These are phyloP conservation scores for Russula earlei DNA, from an alignment of 768 basidiomycete species.

Conservation along the genomic window DNA sequence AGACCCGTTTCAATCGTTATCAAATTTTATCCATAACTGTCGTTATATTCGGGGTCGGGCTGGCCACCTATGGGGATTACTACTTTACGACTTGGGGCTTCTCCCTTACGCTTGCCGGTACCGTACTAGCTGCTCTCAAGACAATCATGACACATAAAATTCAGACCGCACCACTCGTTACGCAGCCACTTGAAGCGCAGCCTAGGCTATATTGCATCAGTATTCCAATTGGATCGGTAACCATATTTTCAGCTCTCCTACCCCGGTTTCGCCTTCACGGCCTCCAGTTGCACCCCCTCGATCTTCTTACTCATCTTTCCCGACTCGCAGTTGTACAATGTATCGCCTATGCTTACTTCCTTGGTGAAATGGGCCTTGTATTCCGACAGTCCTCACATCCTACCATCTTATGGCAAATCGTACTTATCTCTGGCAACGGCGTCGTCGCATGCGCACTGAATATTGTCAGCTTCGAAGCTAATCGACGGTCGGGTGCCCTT, in stretches of 20 bases:
- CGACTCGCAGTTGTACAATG: conserved; percentile 90
- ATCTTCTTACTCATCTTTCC: conserved; percentile 82
- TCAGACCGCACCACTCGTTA: conserved; percentile 33
- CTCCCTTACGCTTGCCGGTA: conserved; percentile 80
- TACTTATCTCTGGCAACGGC: conserved; percentile 67
- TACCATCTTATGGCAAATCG: not conserved
- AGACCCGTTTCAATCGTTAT: conserved; percentile 43
- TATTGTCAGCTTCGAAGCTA: conserved; percentile 92
- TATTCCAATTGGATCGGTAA: conserved; percentile 8
- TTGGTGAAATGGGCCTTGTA: conserved; percentile 71
- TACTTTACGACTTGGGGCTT: conserved; percentile 83
- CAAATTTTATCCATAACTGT: conserved; percentile 73
- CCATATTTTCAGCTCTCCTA: conserved; percentile 17
- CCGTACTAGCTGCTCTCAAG: conserved; percentile 86
- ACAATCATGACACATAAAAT: conserved; percentile 85
- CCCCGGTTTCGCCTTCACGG: conserved; percentile 22
- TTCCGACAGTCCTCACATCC: conserved; percentile 28
- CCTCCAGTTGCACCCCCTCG: conserved; percentile 60
- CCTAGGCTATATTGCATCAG: not conserved
- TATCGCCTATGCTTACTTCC: conserved; percentile 60
- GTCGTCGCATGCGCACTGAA: conserved; percentile 87
- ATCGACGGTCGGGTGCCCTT: conserved; percentile 80
- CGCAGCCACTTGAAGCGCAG: conserved; percentile 14
- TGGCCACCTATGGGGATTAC: conserved; percentile 95
- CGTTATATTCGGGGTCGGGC: conserved; percentile 81